Evolutionary conservation across 2,329 filamentous ascomycete genomes (phyloP).

Genomic region (Alternaria sp.): DNA sequence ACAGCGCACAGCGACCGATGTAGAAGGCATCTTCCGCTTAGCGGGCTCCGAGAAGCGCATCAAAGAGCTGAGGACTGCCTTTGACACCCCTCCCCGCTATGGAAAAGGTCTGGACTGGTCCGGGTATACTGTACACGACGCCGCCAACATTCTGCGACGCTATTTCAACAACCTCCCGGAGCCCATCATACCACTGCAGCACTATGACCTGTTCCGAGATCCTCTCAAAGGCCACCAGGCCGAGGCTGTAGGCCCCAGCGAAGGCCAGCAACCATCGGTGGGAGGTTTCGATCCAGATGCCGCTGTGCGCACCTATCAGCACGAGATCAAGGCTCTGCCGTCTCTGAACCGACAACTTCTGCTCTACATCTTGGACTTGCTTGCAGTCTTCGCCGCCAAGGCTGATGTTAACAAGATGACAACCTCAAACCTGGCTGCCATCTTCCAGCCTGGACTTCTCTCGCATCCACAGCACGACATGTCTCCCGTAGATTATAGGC

Average conservation of each 20-base stretch:
- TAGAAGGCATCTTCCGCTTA: slow-evolving; percentile 95
- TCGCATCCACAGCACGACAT: slow-evolving; percentile 95
- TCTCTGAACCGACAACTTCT: slow-evolving; percentile 92
- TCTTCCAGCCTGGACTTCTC: slow-evolving; percentile 96
- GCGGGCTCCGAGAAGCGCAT: slow-evolving; percentile 98
- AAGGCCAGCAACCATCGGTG: slow-evolving; percentile 69
- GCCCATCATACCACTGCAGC: slow-evolving; percentile 91
- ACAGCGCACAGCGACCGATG: slow-evolving; percentile 75
- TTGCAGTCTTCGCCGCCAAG: slow-evolving; percentile 97
- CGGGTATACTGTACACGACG: slow-evolving; percentile 97
- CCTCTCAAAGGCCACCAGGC: slow-evolving; percentile 75
- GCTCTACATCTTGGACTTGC: slow-evolving; percentile 92
- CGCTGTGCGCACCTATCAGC: slow-evolving; percentile 85
- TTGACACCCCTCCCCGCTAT: slow-evolving; percentile 88
- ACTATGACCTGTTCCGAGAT: slow-evolving; percentile 90
- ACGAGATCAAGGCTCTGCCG: slow-evolving; percentile 89
- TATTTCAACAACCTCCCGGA: slow-evolving; percentile 97
- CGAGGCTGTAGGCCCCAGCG: slow-evolving; percentile 74
- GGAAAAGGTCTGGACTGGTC: slow-evolving; percentile 97
- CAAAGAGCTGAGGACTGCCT: slow-evolving; percentile 90
- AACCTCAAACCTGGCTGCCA: slow-evolving; percentile 90
- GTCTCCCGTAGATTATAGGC: slow-evolving; percentile 89
- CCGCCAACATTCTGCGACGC: slow-evolving; percentile 91
- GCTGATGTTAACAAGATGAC: slow-evolving; percentile 97
- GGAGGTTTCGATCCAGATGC: slow-evolving; percentile 76